phyloP scores from a whole-genome alignment of 352 stramenopile species.

The Elongisporangium prolatum region DNA sequence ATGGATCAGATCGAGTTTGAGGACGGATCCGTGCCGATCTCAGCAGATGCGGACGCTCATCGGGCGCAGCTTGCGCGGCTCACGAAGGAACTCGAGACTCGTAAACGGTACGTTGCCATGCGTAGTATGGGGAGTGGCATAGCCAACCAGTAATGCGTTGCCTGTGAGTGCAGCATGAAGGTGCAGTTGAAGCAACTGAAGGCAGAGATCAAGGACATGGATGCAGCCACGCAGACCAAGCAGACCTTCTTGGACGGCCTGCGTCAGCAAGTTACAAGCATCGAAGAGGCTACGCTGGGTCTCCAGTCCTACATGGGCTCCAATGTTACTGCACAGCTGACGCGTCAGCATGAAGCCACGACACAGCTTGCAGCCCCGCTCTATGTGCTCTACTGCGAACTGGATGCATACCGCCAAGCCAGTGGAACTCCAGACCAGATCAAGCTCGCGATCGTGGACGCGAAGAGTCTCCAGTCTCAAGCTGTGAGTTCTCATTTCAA shows the following conservation, averaged over 20 bases:
- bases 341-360: constrained; percentile 36
- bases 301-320: constrained; percentile 61
- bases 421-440: constrained; percentile 49
- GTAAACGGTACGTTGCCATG: constrained; percentile 37
- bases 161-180: constrained; percentile 31
- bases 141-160: neutral
- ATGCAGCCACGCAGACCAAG: constrained; percentile 50
- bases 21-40: constrained; percentile 44
- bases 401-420: constrained; percentile 61
- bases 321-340: constrained; percentile 32
- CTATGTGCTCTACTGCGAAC: constrained; percentile 68
- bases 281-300: constrained; percentile 52
- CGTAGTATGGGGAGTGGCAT: neutral
- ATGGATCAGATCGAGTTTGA: constrained; percentile 80
- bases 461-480: constrained; percentile 10
- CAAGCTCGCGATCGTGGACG: constrained; percentile 46
- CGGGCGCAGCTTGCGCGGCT: constrained; percentile 62
- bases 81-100: constrained; percentile 49
- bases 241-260: constrained; percentile 53
- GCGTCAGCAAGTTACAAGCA: constrained; percentile 37
- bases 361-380: constrained; percentile 44
- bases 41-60: constrained; percentile 45
- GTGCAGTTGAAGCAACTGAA: constrained; percentile 55
- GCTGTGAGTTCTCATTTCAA: constrained; percentile 19
- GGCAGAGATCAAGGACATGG: constrained; percentile 49